A percentile compares a stretch with the other conserved stretches of the same genome.
These are phyloP conservation scores for Lactifluus pinguis DNA, from an alignment of 768 basidiomycete species.

Conservation along the genomic window DNA sequence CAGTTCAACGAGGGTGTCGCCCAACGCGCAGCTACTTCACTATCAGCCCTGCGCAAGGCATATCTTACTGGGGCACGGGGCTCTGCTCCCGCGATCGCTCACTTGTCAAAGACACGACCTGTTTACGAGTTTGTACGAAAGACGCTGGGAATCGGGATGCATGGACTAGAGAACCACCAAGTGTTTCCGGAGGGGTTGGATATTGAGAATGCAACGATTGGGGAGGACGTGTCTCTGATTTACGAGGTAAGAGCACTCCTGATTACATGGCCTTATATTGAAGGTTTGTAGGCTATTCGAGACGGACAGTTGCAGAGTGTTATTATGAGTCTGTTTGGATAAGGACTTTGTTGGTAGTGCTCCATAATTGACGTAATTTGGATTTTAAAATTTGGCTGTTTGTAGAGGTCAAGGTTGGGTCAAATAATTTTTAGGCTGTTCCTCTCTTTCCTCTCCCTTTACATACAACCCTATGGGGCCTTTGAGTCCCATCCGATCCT, in stretches of 20 bases:
- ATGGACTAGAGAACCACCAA: conserved; percentile 66
- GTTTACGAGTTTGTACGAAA: conserved; percentile 73
- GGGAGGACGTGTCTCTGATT: conserved; percentile 63
- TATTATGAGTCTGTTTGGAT: conserved; percentile 42
- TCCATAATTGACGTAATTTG: not conserved
- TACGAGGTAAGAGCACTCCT: conserved; percentile 41
- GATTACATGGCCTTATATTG: not conserved
- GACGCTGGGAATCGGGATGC: conserved; percentile 65
- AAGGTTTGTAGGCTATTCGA: conserved; percentile 40
- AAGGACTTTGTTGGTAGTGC: not conserved
- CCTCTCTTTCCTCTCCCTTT: not conserved
- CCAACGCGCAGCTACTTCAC: conserved; percentile 33
- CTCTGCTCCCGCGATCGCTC: conserved; percentile 53
- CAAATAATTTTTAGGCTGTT: not conserved
- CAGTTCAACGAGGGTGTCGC: conserved; percentile 48
- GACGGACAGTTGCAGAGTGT: conserved; percentile 57
- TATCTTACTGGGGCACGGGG: conserved; percentile 54
- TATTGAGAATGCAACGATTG: conserved; percentile 57
- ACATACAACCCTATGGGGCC: conserved; percentile 6
- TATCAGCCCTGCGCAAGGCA: conserved; percentile 42
- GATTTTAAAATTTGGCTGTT: not conserved
- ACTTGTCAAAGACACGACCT: conserved; percentile 57
- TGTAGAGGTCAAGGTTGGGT: not conserved
- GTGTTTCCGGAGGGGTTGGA: conserved; percentile 54
- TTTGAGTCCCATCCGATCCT: conserved; percentile 9